Evolutionary conservation across 768 basidiomycete genomes (phyloP), one percentile per base, ranked within the genome.

Genomic region (Pisolithus albus): DNA sequence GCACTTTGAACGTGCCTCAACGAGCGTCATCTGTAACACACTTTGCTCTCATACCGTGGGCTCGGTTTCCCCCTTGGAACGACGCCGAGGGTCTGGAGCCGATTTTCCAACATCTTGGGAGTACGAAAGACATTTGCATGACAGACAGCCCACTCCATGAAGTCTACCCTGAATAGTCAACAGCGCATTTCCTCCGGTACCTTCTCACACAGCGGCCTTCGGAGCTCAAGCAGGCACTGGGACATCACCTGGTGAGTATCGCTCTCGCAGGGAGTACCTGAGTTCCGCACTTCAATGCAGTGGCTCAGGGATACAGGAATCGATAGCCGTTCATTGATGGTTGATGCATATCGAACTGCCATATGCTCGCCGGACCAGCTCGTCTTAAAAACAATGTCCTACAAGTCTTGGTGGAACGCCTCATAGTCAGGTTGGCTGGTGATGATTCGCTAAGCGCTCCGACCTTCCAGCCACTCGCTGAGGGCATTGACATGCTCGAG

Each of bases 331-430:
- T 51, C 50, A 3, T 67, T 64, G 7, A 68, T 63, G 5, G 44
- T 69, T 16, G 66, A 66, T 23, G 57, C 61, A 9, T 65, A 70
- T 51, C 59, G 57, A 15, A 58, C 51, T 32, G 57, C 64, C 7
- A 58, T 71, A 34, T 58, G 57, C 45, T 49, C 64, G 13, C 40
- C 67, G 26, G 54, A 64, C 32, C 56, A 51, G 2, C 53, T 61
- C 13, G 40, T 60, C 47, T 53, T 58, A 26, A 7, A 39, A 10
- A 49, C 45, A 21, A 57, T 38, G 54, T 64, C 16, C 55, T 55
- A 18, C 61, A 56, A 13, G 36, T 40, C 36, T 36, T 64, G 16
- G 59, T 56, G 4, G 49, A 50, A 43, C 36, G 48, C 40, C 49
- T 57, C 16, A 41, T 36, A 34, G 44, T 50, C 23, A 50, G 40